Base-by-base conservation (phyloP, 2,329 filamentous ascomycete species). In the Fusarium xyrophilum region DNA sequence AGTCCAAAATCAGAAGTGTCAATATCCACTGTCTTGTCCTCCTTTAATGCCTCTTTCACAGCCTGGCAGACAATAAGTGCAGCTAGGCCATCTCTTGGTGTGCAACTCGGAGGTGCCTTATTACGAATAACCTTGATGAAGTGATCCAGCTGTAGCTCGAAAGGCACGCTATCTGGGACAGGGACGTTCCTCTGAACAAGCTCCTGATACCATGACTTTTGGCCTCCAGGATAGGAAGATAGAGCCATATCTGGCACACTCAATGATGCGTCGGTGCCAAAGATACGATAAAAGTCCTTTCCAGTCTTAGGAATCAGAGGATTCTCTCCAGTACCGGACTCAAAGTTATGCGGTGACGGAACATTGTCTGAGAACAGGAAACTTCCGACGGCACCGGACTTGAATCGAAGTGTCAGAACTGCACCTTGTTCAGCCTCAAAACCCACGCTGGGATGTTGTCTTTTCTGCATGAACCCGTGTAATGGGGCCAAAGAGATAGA, bases 261-360 rank as follows among this genome's bases (percentile, higher is more conserved):
- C 2, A 88, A 70, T 23, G 79, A 81, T 1, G 76, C 86, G 5
- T 84, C 75, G 0, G 82, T 83, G 0, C 85, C 85, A 62, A 88
- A 84, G n/a, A 88, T 82, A 1, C 85, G 80, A 60, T 87, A 88
- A 51, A 86, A 83, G 65, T 81, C 82, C 60, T 75, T 76, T 0
- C 73, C 76, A 4, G 77, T 74, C 11, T 75, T 73, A 0, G 85
- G 82, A 50, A 88, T 83, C 2, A 79, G 73, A 0, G 86, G 84
- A 60, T 88, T 89, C 75, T 89, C 87, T 4, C 86, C 86, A 0
- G 86, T 88, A 0, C 84, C 86, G 4, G 80, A 75, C 71, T 88
- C 86, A 50, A 88, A 88, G 59, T 80, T 85, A 71, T 86, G 82
- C 3, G 84, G 83, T 1, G 82, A 83, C 0, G 84, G 81, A 0